Base-by-base conservation (phyloP, 306 rosid genomes). In the Acmispon strigosus region DNA sequence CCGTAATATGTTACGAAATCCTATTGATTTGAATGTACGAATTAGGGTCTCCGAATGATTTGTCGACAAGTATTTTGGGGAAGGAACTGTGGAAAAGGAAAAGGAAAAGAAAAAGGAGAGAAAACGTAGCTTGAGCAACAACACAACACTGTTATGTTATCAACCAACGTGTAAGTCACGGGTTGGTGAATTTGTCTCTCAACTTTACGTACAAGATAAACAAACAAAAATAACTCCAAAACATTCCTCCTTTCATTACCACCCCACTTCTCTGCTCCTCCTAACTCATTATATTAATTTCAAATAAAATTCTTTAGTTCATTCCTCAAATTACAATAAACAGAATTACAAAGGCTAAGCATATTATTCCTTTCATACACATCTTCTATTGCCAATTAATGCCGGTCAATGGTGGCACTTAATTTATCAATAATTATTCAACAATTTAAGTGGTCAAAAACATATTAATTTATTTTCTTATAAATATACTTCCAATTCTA, bases 21-120 rank as follows among this genome's bases (percentile, higher is more conserved):
- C 55, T 50, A 60, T 41, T 66, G 45, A 84, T 60, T 82, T 62
- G 7, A 16, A 18, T 34, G 62, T 74, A 50, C 69, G 32, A 50
- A 79, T 50, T 82, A 73, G 80, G 74, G 72, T 20, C 47, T 56
- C 14, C 43, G 6, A 76, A 86, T 88, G 69, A 85, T 90, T 80
- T 66, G 62, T 41, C 51, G 95, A 83, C 92, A 86, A 89, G 96
- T 92, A 83, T 75, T 82, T 81, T 11, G 81, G 58, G 10, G 87
- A 86, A 89, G 94, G 77, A 86, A 82, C 63, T 10, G 68, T 70
- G 42, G 71, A 86, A 83, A 81, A 77, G 76, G 34, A 63, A n/a
- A n/a, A n/a, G n/a, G n/a, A n/a, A n/a, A n/a, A n/a, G n/a, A n/a
- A n/a, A n/a, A n/a, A 77, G 76, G 34, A 63, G 62, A 73, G 88